Evolutionary conservation across 331 rosid species (phyloP).

Genomic region (Quercus lobata): DNA sequence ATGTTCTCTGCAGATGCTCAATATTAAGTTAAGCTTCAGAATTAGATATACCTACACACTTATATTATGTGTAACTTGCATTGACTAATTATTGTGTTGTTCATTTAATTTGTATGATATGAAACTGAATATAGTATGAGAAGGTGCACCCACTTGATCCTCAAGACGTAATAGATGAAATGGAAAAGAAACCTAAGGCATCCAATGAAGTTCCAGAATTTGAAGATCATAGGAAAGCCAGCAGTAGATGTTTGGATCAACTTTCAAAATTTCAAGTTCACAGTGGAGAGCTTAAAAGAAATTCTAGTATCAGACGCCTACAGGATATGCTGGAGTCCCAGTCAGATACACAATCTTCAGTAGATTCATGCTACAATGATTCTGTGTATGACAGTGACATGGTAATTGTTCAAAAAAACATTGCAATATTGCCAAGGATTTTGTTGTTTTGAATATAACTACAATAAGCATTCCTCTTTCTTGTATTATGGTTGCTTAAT

Average conservation of each 20-base stretch:
- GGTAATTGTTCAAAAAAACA: conserved; percentile 30
- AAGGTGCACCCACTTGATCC: conserved; percentile 54
- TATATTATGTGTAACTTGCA: conserved; percentile 16
- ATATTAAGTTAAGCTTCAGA: neutral
- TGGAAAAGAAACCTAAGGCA: conserved; percentile 14
- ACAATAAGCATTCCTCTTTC: conserved; percentile 2
- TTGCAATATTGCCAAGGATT: neutral
- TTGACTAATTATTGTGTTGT: neutral
- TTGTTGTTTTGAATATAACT: conserved; percentile 8
- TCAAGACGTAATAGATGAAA: conserved; percentile 23
- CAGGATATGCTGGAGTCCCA: conserved; percentile 34
- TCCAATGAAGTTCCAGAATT: conserved; percentile 20
- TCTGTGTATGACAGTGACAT: conserved; percentile 29
- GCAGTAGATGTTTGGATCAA: conserved; percentile 9
- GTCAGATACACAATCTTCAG: conserved; percentile 27
- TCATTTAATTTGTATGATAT: conserved; percentile 11
- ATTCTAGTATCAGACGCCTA: conserved; percentile 32
- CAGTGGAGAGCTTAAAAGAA: conserved; percentile 13
- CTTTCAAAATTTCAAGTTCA: conserved; percentile 20
- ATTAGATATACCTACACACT: conserved; percentile 4
- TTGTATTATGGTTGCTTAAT: conserved; percentile 10
- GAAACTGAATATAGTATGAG: conserved; percentile 37
- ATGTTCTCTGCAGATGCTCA: neutral
- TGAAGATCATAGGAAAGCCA: conserved; percentile 27
- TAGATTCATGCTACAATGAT: conserved; percentile 27